Percentiles rank a stretch among this genome's conserved stretches.
phyloP scores from a whole-genome alignment of 1,284 basidiomycete species.

The Thelephora terrestris region DNA sequence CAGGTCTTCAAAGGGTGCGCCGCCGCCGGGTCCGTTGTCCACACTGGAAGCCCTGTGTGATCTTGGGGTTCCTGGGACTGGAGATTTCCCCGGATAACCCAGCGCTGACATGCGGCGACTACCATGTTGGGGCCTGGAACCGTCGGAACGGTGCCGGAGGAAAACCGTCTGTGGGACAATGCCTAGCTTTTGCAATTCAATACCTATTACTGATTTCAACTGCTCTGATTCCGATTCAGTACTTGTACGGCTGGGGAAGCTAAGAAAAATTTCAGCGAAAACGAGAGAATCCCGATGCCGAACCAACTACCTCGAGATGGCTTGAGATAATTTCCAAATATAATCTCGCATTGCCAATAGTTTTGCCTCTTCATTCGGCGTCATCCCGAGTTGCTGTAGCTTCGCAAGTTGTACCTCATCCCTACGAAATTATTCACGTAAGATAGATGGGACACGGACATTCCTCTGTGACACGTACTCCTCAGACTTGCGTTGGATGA shows the following conservation, averaged over 20 bases:
- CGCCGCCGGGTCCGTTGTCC: constrained; percentile 26
- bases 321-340: constrained; percentile 73
- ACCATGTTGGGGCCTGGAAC: constrained; percentile 26
- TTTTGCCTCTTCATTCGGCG: constrained; percentile 68
- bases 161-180: constrained; percentile 97
- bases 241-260: constrained; percentile 53
- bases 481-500: constrained; percentile 51
- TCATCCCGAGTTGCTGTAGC: constrained; percentile 78
- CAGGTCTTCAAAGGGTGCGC: constrained; percentile 64
- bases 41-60: constrained; percentile 35
- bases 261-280: constrained; percentile 16
- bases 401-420: constrained; percentile 67
- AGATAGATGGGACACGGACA: constrained; percentile 1
- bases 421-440: constrained; percentile 30
- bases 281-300: background rate
- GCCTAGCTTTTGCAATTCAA: constrained; percentile 74
- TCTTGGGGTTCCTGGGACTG: constrained; percentile 35
- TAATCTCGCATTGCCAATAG: constrained; percentile 81
- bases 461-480: constrained; percentile 37
- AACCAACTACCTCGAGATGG: constrained; percentile 40
- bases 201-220: constrained; percentile 54
- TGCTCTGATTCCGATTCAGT: constrained; percentile 53
- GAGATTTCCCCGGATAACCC: constrained; percentile 27
- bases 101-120: constrained; percentile 27
- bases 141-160: constrained; percentile 51